phyloP scores from a whole-genome alignment of 139 green algal genomes.

The Coelastrella sp. region DNA sequence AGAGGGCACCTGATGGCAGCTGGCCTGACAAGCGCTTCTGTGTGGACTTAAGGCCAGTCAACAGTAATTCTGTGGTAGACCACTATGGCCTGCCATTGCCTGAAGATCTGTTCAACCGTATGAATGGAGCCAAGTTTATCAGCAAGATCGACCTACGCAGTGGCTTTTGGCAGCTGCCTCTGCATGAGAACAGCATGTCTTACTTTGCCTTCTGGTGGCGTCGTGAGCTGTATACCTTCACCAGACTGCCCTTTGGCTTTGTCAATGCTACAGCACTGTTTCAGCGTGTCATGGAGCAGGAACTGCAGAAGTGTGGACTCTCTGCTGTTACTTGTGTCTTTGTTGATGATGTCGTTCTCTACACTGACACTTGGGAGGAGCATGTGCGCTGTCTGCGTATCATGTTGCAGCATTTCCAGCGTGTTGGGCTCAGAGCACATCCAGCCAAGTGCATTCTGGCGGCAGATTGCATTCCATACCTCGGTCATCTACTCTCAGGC shows the following conservation, averaged over 20 bases:
- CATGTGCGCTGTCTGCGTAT: not conserved
- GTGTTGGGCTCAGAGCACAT: conserved; percentile 32
- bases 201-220: conserved; percentile 45
- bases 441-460: conserved; percentile 43
- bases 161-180: conserved; percentile 51
- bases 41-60: conserved; percentile 41
- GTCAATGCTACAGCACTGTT: conserved; percentile 46
- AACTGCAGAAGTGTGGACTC: conserved; percentile 28
- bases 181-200: not conserved
- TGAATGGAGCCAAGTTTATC: conserved; percentile 40
- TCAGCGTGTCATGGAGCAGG: conserved; percentile 42
- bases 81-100: conserved; percentile 39
- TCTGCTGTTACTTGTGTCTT: conserved; percentile 1
- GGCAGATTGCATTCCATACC: conserved; percentile 39
- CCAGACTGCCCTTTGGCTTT: conserved; percentile 41
- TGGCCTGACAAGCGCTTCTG: conserved; percentile 43
- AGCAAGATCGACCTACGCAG: conserved; percentile 54
- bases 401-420: not conserved
- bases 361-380: not conserved
- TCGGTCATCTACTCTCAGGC: conserved; percentile 55
- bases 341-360: conserved; percentile 31
- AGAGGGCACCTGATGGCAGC: conserved; percentile 39
- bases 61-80: conserved; percentile 47
- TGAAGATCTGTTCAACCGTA: conserved; percentile 48
- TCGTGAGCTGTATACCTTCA: conserved; percentile 14